Evolutionary conservation across 2,329 filamentous ascomycete species (phyloP), one percentile per base, ranked within the genome.

Genomic region (Conoideocrella luteorostrata): DNA sequence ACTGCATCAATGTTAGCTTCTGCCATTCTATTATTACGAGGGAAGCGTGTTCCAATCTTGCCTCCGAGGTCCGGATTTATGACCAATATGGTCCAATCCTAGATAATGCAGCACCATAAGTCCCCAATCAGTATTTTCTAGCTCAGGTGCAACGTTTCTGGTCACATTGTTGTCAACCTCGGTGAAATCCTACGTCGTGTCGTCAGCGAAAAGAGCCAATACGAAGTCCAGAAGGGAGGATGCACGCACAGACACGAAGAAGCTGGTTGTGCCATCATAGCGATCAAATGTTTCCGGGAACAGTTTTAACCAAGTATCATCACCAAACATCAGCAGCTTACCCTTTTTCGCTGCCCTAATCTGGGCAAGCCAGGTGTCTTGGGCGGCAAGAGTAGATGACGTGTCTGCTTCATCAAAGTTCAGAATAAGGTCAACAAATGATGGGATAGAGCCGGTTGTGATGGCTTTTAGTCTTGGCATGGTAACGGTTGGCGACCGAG

Each of bases 81-180:
- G 93, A 21, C 93, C 93, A 56, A 98, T 98, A 58, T 98, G 93
- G 62, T 98, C 93, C 45, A 98, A 73, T 1, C 93, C 93, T 33
- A 98, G 78, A 58, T 95, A 98, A 67, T 98, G 93, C 63, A 98
- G 76, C 17, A 98, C 82, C 82, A 97, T 85, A 3, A 85, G 85
- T 61, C 87, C 85, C 93, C 93, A 98, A 58, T 98, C 93, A 44
- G 79, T 67, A 32, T 79, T 82, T 45, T 70, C 65, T 47, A 98
- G 71, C 66, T 97, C 91, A 28, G 70, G 69, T 5, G 84, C 75
- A 42, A 98, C 73, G 69, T 98, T 88, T 49, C 93, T 80, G 3
- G 93, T 98, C 54, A 98, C 93, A 63, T 98, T 98, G 61, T 89
- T 84, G 67, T 98, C 93, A 51, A 98, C 94, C 70, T 98, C 90